Evolutionary conservation across 129 eudicot genomes (phyloP).

Genomic region (Apium graveolens): DNA sequence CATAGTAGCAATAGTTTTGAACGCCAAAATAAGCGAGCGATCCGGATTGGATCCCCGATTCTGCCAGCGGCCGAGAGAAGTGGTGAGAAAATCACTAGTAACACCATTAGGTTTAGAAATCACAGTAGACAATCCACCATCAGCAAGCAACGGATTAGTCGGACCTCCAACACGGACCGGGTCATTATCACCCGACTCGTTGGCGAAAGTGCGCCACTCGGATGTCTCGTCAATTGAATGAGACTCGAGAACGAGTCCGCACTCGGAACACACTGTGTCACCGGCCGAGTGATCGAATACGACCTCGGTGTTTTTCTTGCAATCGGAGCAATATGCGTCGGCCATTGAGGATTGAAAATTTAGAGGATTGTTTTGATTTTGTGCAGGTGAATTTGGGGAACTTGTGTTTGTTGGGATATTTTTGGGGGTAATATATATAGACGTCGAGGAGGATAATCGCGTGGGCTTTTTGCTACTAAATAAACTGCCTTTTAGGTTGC

Average conservation of each 20-base stretch:
- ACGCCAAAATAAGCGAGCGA: constrained; percentile 56
- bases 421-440: too few species aligned
- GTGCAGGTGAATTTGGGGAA: too few species aligned
- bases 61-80: constrained; percentile 62
- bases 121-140: constrained; percentile 57
- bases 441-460: too few species aligned
- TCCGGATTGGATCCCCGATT: constrained; percentile 76
- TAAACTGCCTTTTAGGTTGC: too few species aligned
- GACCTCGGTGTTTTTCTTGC: constrained; percentile 73
- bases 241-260: constrained; percentile 79
- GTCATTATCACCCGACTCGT: constrained; percentile 77
- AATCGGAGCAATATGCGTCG: constrained; percentile 68
- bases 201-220: constrained; percentile 90
- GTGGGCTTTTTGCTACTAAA: too few species aligned
- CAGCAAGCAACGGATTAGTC: constrained; percentile 53
- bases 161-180: constrained; percentile 91
- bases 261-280: constrained; percentile 82
- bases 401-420: too few species aligned
- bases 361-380: not conserved
- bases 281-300: constrained; percentile 86
- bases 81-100: constrained; percentile 44
- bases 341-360: constrained; percentile 23
- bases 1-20: constrained; percentile 71
- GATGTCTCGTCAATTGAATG: constrained; percentile 86
- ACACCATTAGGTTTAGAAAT: too few species aligned